Conservation (phyloP, 441 rosid genomes). For the Jatropha podagrica region DNA sequence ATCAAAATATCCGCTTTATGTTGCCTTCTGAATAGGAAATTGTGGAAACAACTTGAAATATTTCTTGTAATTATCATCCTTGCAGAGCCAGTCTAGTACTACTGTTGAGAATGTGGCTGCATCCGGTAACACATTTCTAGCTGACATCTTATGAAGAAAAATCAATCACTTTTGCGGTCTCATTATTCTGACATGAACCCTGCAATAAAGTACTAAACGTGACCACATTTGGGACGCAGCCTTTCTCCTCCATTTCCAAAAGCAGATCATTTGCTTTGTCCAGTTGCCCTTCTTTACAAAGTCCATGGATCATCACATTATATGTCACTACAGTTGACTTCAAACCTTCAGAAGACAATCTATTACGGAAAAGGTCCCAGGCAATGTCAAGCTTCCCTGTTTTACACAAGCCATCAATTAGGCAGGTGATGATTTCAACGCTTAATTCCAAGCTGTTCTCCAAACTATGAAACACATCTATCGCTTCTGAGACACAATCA, state of each 20-base stretch:
- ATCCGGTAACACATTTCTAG: conserved; percentile 24
- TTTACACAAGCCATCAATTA: conserved; percentile 12
- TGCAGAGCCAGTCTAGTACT: neutral
- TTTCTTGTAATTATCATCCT: neutral
- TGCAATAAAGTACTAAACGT: conserved; percentile 38
- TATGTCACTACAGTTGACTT: conserved; percentile 30
- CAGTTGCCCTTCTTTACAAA: conserved; percentile 28
- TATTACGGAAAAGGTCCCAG: conserved; percentile 8
- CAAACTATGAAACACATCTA: neutral
- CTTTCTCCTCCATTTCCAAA: conserved; percentile 38
- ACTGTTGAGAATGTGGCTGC: neutral
- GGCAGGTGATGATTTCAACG: conserved; percentile 3
- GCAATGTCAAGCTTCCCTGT: conserved; percentile 5
- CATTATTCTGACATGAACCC: conserved; percentile 26
- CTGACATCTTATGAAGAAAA: conserved; percentile 40
- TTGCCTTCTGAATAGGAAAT: neutral
- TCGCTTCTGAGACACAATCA: conserved; percentile 19
- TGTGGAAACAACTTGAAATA: conserved; percentile 11
- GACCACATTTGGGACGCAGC: conserved; percentile 35
- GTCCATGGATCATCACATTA: conserved; percentile 28
- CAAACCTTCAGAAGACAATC: conserved; percentile 20
- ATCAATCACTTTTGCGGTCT: conserved; percentile 28
- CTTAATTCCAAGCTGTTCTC: conserved; percentile 1
- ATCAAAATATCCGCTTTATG: neutral
- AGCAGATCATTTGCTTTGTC: conserved; percentile 34